Evolutionary conservation across 2,329 filamentous ascomycete species (phyloP).

Genomic region (Chalaropsis thielavioides): DNA sequence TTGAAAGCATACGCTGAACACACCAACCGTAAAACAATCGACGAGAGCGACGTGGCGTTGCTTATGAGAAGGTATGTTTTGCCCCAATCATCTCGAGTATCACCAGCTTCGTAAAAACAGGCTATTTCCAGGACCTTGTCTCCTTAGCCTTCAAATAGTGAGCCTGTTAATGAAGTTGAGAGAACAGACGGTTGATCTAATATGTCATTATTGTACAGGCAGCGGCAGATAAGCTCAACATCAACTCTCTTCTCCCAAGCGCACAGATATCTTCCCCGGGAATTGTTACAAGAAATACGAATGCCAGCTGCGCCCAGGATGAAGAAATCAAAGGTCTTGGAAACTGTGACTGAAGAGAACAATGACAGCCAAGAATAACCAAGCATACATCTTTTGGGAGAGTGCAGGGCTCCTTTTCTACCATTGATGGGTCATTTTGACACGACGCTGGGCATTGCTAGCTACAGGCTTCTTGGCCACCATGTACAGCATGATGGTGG

Average conservation of each 20-base stretch:
- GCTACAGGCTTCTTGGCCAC: conserved; percentile 68
- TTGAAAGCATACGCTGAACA: conserved; percentile 67
- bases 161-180: neutral
- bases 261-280: conserved; percentile 64
- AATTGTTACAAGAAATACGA: conserved; percentile 67
- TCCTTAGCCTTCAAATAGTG: neutral
- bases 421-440: conserved; percentile 65
- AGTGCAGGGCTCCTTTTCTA: conserved; percentile 26
- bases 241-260: conserved; percentile 77
- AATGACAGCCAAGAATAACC: conserved; percentile 25
- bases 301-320: conserved; percentile 46
- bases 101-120: too few species aligned
- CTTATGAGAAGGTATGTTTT: conserved; percentile 64
- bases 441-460: conserved; percentile 54
- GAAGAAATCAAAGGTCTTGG: conserved; percentile 29
- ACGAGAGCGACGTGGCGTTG: conserved; percentile 68
- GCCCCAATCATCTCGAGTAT: conserved; percentile 4
- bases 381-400: conserved; percentile 22
- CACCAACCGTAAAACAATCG: conserved; percentile 69
- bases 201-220: conserved; percentile 37
- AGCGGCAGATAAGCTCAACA: conserved; percentile 56
- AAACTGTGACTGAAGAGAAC: conserved; percentile 27
- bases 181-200: conserved; percentile 19
- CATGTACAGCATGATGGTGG: conserved; percentile 93
- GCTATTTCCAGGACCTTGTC: too few species aligned